Evolutionary conservation across 306 rosid species (phyloP).

Genomic region (Malus asiatica): DNA sequence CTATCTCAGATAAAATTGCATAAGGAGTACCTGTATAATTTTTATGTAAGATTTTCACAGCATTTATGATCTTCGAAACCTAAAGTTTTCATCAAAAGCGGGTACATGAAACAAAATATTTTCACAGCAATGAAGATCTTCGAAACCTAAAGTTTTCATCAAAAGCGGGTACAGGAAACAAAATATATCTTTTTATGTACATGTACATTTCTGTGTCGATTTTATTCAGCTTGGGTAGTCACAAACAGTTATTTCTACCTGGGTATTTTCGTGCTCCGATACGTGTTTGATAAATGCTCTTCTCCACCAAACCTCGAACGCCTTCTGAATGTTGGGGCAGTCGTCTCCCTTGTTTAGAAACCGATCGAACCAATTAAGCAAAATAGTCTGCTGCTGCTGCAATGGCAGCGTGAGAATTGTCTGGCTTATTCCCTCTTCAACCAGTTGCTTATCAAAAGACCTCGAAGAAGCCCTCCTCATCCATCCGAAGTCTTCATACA

Average conservation of each 20-base stretch:
- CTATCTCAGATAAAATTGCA: neutral
- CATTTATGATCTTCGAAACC: neutral
- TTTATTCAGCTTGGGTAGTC: constrained; percentile 48
- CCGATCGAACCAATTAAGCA: constrained; percentile 73
- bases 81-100: neutral
- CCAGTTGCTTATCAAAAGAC: constrained; percentile 58
- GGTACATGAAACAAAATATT: constrained; percentile 1
- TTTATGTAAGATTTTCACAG: neutral
- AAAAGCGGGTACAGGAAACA: neutral
- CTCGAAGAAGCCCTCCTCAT: constrained; percentile 68
- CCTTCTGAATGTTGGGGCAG: constrained; percentile 84
- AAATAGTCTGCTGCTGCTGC: constrained; percentile 65
- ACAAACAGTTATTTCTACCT: constrained; percentile 57
- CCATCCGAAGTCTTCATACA: constrained; percentile 89
- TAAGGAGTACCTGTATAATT: neutral
- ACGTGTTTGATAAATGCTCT: constrained; percentile 64
- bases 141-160: neutral
- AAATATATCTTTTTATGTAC: too few relatives aligned
- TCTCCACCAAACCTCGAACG: constrained; percentile 97
- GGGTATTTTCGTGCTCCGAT: constrained; percentile 47
- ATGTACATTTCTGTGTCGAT: neutral
- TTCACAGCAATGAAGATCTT: neutral
- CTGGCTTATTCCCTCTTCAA: constrained; percentile 80
- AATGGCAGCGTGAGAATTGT: constrained; percentile 81
- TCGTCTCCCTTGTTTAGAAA: constrained; percentile 87